Conservation (phyloP, 139 green algal species). For the Zygnema cylindricum region DNA sequence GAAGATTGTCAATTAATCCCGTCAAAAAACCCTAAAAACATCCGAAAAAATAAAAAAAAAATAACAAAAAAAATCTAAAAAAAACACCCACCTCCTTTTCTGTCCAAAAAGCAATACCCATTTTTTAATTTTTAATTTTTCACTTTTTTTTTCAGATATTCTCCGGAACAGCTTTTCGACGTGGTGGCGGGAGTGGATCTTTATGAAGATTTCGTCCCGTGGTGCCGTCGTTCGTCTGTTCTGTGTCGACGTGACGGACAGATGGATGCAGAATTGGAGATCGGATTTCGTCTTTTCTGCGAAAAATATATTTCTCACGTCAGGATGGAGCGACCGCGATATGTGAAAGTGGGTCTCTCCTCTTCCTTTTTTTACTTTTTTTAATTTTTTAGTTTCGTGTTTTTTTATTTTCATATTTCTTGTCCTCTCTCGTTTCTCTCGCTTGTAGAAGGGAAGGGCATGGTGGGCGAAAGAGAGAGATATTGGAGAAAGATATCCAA, state of each 20-base stretch:
- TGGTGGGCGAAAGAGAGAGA: no score
- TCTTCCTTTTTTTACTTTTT: constrained; percentile 21
- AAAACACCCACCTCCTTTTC: no score
- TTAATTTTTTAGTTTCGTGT: constrained; percentile 28
- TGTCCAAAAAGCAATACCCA: no score
- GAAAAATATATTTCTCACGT: constrained; percentile 84
- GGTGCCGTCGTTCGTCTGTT: constrained; percentile 77
- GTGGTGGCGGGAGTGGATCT: constrained; percentile 84
- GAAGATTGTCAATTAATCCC: no score
- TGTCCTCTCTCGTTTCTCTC: constrained; percentile 11
- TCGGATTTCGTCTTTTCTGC: constrained; percentile 87
- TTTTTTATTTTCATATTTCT: constrained; percentile 7
- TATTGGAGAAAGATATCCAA: no score
- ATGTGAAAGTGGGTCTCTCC: constrained; percentile 41
- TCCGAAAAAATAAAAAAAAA: no score
- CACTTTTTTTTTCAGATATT: no score
- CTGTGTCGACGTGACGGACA: constrained; percentile 4
- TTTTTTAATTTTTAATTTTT: no score
- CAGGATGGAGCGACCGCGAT: constrained; percentile 63
- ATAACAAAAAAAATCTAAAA: no score
- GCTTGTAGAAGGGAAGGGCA: no score
- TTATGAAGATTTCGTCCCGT: constrained; percentile 90
- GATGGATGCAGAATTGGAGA: constrained; percentile 90
- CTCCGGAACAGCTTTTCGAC: constrained; percentile 80
- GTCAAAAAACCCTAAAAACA: no score